Percentiles rank a stretch among this genome's conserved stretches.
Evolutionary conservation across 805 yeast species (phyloP).

Genomic region (Candida andamanensis): DNA sequence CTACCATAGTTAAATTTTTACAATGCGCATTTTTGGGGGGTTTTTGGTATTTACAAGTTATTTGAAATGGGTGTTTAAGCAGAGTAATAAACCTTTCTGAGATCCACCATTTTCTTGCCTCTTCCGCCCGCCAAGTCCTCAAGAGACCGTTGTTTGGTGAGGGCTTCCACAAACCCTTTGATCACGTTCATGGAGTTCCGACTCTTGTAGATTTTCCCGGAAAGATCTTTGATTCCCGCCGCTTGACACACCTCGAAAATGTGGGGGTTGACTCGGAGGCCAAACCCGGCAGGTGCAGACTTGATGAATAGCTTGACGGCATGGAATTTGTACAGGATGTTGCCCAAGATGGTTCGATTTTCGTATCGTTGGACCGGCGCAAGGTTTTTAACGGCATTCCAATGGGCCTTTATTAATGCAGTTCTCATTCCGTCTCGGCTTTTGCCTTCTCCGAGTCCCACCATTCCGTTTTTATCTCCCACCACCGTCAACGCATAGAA

Average conservation of each 20-base stretch:
- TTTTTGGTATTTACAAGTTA: conserved; percentile 5
- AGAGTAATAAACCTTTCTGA: conserved; percentile 83
- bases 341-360: conserved; percentile 84
- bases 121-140: conserved; percentile 87
- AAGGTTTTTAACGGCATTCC: conserved; percentile 89
- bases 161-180: conserved; percentile 83
- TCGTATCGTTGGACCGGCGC: conserved; percentile 81
- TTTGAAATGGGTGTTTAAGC: conserved; percentile 15
- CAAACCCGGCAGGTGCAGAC: conserved; percentile 90
- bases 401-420: conserved; percentile 80
- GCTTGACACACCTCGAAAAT: conserved; percentile 87
- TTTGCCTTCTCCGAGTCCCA: conserved; percentile 94
- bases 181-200: conserved; percentile 94
- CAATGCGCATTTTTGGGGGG: background rate
- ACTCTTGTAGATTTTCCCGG: conserved; percentile 87
- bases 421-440: conserved; percentile 70
- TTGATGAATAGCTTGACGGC: conserved; percentile 79
- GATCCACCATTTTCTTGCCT: conserved; percentile 92
- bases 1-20: conserved; percentile 30
- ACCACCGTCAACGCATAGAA: conserved; percentile 82
- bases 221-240: conserved; percentile 89
- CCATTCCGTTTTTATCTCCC: conserved; percentile 90
- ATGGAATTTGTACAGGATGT: conserved; percentile 76
- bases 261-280: conserved; percentile 85
- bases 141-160: conserved; percentile 70